Percentiles rank a stretch among this genome's conserved stretches.
phyloP scores from a whole-genome alignment of 768 basidiomycete genomes.

The Crucibulum laeve region DNA sequence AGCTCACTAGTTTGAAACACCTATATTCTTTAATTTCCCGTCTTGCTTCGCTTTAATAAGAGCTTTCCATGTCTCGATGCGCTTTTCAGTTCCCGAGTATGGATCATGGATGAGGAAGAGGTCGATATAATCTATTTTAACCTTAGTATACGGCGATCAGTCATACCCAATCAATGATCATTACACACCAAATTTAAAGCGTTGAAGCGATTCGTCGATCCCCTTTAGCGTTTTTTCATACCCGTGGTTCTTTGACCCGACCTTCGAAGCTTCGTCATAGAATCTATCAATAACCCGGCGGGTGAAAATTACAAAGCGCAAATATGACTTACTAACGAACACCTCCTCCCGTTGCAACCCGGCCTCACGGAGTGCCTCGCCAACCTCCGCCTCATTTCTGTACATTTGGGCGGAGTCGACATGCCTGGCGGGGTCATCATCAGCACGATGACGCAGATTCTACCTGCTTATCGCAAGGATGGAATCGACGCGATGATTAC shows the following conservation, averaged over 20 bases:
- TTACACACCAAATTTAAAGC: constrained; percentile 54
- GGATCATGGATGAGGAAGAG: constrained; percentile 80
- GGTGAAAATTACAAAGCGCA: background rate
- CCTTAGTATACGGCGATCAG: background rate
- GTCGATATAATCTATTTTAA: constrained; percentile 37
- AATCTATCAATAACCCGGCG: constrained; percentile 1
- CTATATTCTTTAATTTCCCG: constrained; percentile 70
- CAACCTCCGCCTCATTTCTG: constrained; percentile 47
- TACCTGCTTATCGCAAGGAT: background rate
- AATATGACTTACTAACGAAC: constrained; percentile 59
- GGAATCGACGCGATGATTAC: constrained; percentile 18
- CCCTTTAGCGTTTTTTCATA: constrained; percentile 57
- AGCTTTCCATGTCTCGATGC: constrained; percentile 71
- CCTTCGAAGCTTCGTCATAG: constrained; percentile 56
- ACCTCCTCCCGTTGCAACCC: constrained; percentile 42
- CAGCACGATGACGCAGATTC: background rate
- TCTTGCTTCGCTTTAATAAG: constrained; percentile 55
- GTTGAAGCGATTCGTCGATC: constrained; percentile 57
- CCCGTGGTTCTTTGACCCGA: constrained; percentile 50
- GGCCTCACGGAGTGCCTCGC: constrained; percentile 43
- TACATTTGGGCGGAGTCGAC: constrained; percentile 60
- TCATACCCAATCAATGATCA: background rate
- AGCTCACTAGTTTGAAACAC: constrained; percentile 80
- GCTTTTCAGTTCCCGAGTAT: constrained; percentile 52
- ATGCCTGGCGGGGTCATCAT: constrained; percentile 30